These are phyloP conservation scores for Alternaria arborescens DNA, from an alignment of 2,329 filamentous ascomycete genomes.

Conservation along the genomic window DNA sequence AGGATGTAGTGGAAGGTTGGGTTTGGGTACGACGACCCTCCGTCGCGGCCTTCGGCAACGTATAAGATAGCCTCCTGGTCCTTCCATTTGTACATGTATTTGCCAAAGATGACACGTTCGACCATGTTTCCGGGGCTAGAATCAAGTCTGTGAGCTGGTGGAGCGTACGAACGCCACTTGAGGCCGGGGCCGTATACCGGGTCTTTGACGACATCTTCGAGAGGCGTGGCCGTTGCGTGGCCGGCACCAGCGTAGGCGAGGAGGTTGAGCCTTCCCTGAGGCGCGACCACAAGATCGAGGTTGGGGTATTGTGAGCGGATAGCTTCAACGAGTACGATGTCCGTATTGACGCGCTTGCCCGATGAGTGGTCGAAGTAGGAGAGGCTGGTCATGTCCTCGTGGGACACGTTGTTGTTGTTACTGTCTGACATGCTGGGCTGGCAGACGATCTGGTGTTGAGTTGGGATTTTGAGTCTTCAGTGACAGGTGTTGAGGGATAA, in stretches of 20 bases:
- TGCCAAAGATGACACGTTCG: conserved; percentile 54
- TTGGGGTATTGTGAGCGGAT: conserved; percentile 57
- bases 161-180: conserved; percentile 50
- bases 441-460: conserved; percentile 29
- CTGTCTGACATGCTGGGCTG: conserved; percentile 22
- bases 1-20: conserved; percentile 56
- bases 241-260: conserved; percentile 55
- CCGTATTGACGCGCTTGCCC: conserved; percentile 54
- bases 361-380: conserved; percentile 57
- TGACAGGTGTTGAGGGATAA: conserved; percentile 20
- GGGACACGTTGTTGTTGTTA: conserved; percentile 18
- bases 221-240: conserved; percentile 51
- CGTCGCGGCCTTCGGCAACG: conserved; percentile 54
- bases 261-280: conserved; percentile 47
- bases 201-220: conserved; percentile 53
- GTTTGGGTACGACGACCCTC: conserved; percentile 42
- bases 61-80: conserved; percentile 56
- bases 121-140: conserved; percentile 47
- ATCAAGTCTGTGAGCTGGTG: conserved; percentile 52
- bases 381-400: conserved; percentile 49
- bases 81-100: conserved; percentile 57
- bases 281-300: conserved; percentile 55
- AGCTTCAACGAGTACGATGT: conserved; percentile 55
- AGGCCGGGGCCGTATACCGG: conserved; percentile 44
- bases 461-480: neutral